Conservation (phyloP, 169 alveolate genomes). For the Blepharisma undulans region DNA sequence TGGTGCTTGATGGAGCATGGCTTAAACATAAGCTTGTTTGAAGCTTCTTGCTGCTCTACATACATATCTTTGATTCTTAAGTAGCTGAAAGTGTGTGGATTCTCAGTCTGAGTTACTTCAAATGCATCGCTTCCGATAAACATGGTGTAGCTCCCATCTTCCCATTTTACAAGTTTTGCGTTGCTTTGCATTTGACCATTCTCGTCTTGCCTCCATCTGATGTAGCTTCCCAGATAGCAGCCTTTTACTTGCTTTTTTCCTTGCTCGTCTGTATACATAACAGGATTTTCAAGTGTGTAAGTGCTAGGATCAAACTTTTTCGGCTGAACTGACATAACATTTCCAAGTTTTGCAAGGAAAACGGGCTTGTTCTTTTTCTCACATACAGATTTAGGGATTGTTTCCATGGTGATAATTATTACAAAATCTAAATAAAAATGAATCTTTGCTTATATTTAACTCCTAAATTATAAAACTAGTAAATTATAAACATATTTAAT, state of each 20-base stretch:
- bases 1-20: constrained; percentile 21
- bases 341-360: constrained; percentile 19
- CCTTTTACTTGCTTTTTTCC: constrained; percentile 26
- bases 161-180: constrained; percentile 37
- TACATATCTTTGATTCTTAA: background rate
- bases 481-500: too few species aligned
- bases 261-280: constrained; percentile 28
- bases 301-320: constrained; percentile 5
- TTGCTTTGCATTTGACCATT: constrained; percentile 27
- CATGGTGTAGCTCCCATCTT: constrained; percentile 31
- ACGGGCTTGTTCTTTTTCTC: background rate
- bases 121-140: constrained; percentile 36
- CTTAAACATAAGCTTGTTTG: constrained; percentile 27
- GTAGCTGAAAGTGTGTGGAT: constrained; percentile 9
- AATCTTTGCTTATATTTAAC: background rate
- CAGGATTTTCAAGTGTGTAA: constrained; percentile 21
- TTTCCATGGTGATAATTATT: constrained; percentile 19
- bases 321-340: constrained; percentile 38
- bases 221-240: background rate
- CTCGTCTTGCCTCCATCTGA: constrained; percentile 15
- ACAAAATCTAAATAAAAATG: background rate
- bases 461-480: too few species aligned
- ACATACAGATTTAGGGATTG: background rate
- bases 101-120: constrained; percentile 14
- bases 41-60: background rate